Conservation (phyloP, 2,329 filamentous ascomycete genomes). For the Exophiala alcalophila region DNA sequence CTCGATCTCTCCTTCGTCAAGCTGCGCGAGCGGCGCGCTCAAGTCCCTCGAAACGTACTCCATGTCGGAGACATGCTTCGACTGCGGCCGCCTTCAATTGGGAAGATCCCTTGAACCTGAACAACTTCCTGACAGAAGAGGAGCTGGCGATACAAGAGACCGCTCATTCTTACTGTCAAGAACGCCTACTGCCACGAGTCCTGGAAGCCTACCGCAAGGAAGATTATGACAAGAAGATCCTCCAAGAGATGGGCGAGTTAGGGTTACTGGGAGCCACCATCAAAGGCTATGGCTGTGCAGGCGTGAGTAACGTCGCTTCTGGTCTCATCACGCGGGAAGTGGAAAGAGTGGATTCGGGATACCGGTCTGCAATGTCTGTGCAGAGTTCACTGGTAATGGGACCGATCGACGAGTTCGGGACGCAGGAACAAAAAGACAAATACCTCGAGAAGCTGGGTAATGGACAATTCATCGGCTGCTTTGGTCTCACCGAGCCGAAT, state of each 20-base stretch:
- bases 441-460: conserved; percentile 78
- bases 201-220: conserved; percentile 85
- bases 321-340: conserved; percentile 87
- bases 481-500: conserved; percentile 88
- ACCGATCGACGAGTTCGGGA: conserved; percentile 82
- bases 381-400: conserved; percentile 94
- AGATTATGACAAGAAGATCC: conserved; percentile 78
- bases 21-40: conserved; percentile 18
- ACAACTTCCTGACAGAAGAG: conserved; percentile 79
- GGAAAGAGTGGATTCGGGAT: conserved; percentile 86
- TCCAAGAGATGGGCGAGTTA: conserved; percentile 88
- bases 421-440: conserved; percentile 81
- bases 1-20: conserved; percentile 22
- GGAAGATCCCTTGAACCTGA: conserved; percentile 79
- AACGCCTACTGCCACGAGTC: conserved; percentile 78
- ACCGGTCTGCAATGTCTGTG: conserved; percentile 89
- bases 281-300: conserved; percentile 82
- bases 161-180: conserved; percentile 90
- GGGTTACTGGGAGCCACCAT: conserved; percentile 86
- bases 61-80: conserved; percentile 25
- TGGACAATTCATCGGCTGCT: conserved; percentile 78
- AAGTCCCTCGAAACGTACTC: background rate
- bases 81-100: conserved; percentile 66
- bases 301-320: conserved; percentile 81
- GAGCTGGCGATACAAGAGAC: conserved; percentile 87